Conservation (phyloP, 495 filamentous ascomycete genomes). For the Lasiosphaeria miniovina region DNA sequence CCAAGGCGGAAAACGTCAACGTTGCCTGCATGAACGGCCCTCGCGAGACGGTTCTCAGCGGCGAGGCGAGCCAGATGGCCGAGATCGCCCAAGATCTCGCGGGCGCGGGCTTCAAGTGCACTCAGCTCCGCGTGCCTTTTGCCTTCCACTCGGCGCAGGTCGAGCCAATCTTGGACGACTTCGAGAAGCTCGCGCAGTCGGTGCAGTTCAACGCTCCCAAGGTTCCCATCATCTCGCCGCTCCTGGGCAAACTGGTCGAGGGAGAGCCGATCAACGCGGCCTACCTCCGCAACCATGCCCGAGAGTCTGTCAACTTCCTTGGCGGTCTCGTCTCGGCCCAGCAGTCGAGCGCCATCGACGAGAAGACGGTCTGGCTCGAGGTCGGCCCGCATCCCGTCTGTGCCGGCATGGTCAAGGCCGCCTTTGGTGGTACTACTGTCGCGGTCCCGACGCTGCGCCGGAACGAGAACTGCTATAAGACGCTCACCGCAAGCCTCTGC, state of each 20-base stretch:
- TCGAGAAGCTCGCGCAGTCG: conserved; percentile 55
- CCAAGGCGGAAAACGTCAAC: conserved; percentile 29
- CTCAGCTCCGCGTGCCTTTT: conserved; percentile 67
- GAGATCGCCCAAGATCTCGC: conserved; percentile 56
- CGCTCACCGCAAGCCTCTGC: conserved; percentile 56
- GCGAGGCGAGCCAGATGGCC: conserved; percentile 50
- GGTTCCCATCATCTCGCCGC: conserved; percentile 71
- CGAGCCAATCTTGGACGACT: conserved; percentile 67
- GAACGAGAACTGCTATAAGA: conserved; percentile 61
- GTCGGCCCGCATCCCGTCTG: conserved; percentile 70
- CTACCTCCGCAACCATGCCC: conserved; percentile 66
- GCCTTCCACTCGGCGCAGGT: conserved; percentile 83
- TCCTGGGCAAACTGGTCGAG: conserved; percentile 60
- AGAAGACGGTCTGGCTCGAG: conserved; percentile 61
- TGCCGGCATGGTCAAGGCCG: conserved; percentile 66
- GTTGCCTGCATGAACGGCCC: conserved; percentile 64
- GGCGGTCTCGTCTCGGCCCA: conserved; percentile 58
- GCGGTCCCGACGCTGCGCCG: conserved; percentile 56
- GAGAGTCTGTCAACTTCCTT: conserved; percentile 73
- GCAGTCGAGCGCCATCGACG: conserved; percentile 45
- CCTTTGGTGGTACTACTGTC: conserved; percentile 53
- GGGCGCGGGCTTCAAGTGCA: conserved; percentile 61
- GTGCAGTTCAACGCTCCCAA: conserved; percentile 58
- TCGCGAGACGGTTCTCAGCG: conserved; percentile 59
- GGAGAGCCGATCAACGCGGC: conserved; percentile 50